Evolutionary conservation across 106 monocot species (phyloP), one percentile per base, ranked within the genome.

Genomic region (Hemerocallis citrina): DNA sequence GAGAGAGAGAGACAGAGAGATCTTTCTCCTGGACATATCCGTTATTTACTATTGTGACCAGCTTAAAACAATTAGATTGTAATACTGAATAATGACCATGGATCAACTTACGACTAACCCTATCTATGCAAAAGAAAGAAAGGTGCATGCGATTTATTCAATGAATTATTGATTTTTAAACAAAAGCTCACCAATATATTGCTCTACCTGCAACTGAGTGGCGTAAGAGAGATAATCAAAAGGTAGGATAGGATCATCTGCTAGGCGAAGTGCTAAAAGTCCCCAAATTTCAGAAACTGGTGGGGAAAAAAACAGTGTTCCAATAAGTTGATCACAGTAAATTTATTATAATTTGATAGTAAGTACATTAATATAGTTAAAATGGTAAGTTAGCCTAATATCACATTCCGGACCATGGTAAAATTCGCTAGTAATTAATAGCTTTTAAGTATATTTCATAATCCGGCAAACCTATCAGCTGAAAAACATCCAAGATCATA

Each of bases 211-310:
- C 68, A 92, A 61, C 59, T 84, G 80, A 59, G 52, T 49, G 57
- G 77, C 80, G 46, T 92, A 92, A 8, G 83, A 73, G 30, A 68
- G 52, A 59, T 87, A 87, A 72, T 84, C 73, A 59, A 92, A 92
- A 70, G 92, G 87, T 54, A 92, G 33, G 36, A 92, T 47, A 32
- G 61, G 67, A 33, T 87, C 83, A 75, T 87, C 81, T 28, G 92
- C 83, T 31, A 92, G 69, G 49, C 57, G 80, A 76, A 92, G 74
- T 27, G 64, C 78, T 49, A 87, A 21, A 23, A 92, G 87, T 59
- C 92, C 92, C 92, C 83, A 92, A 61, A 92, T 73, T 67, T 87
- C 92, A 39, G 87, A 69, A 69, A 80, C 92, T 92, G 78, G 42
- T 23, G 49, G 58, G 68, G 1, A 69, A 61, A 42, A 29, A 44